Percentiles rank a stretch among this genome's conserved stretches.
Conservation (phyloP, 345 rosid species). For the Rhodamnia rubescens region DNA sequence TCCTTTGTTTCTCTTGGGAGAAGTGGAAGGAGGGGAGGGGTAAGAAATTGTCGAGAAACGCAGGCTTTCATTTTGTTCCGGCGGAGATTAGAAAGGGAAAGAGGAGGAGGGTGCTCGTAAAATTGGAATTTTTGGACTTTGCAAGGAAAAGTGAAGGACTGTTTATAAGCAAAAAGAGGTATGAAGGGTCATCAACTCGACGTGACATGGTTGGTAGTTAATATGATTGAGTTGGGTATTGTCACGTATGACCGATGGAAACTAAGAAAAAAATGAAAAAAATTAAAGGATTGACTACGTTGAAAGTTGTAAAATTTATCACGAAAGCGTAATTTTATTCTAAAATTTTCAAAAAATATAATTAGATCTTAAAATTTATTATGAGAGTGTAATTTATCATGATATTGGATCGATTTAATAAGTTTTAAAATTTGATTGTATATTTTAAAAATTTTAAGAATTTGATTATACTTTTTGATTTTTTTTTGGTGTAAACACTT, state of each 20-base stretch:
- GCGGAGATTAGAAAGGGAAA: not conserved
- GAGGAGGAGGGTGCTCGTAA: not conserved
- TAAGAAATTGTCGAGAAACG: not conserved
- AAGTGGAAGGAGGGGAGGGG: not conserved
- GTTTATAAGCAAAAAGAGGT: not conserved
- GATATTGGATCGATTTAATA: too few relatives aligned
- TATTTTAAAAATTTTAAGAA: too few relatives aligned
- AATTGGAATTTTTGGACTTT: not conserved
- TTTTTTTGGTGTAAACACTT: too few relatives aligned
- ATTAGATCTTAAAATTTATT: too few relatives aligned
- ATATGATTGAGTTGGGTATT: not conserved
- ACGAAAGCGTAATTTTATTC: fast-evolving
- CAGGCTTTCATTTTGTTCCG: not conserved
- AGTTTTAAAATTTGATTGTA: too few relatives aligned
- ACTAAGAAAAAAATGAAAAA: too few relatives aligned
- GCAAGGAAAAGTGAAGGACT: not conserved
- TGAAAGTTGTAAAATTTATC: too few relatives aligned
- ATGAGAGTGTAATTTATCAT: too few relatives aligned
- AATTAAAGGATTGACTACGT: too few relatives aligned
- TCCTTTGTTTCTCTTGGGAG: not conserved
- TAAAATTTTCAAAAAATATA: too few relatives aligned
- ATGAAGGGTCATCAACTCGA: not conserved
- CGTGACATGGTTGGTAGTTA: not conserved
- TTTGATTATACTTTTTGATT: too few relatives aligned
- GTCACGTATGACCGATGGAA: not conserved